Percentiles rank a stretch among this genome's conserved stretches.
Evolutionary conservation across 1,284 basidiomycete genomes (phyloP).

Genomic region (Phaffia rhodozyma): DNA sequence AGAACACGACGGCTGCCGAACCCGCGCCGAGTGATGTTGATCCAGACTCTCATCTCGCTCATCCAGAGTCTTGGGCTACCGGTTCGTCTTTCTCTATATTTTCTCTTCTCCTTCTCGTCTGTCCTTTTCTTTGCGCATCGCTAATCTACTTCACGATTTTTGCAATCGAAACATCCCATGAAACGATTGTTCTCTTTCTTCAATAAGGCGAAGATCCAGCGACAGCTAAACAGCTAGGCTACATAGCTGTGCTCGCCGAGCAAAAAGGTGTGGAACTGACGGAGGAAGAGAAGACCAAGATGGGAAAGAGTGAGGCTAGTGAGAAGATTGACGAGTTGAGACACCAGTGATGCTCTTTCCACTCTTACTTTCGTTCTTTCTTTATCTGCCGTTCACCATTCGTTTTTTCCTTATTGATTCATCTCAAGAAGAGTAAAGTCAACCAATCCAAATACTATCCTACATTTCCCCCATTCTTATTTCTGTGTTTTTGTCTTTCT

Average conservation of each 20-base stretch:
- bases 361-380: background rate
- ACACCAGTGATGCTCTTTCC: conserved; percentile 2
- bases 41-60: conserved; percentile 24
- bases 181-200: no score
- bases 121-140: background rate
- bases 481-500: no score
- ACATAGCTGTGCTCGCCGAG: conserved; percentile 28
- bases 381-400: background rate
- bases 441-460: no score
- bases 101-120: background rate
- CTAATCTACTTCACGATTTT: background rate
- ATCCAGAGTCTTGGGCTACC: conserved; percentile 31
- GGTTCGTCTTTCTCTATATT: conserved; percentile 4
- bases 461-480: no score
- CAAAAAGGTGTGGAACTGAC: conserved; percentile 20
- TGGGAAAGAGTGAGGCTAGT: conserved; percentile 32
- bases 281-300: background rate
- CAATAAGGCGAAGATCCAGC: conserved; percentile 30
- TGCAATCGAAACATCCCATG: no score
- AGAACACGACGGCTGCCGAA: conserved; percentile 13
- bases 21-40: conserved; percentile 24
- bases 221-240: conserved; percentile 30
- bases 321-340: conserved; percentile 31
- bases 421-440: no score
- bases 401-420: no score